A percentile compares a stretch with the other conserved stretches of the same genome.
Conservation (phyloP, 345 rosid species). For the Pistacia atlantica region DNA sequence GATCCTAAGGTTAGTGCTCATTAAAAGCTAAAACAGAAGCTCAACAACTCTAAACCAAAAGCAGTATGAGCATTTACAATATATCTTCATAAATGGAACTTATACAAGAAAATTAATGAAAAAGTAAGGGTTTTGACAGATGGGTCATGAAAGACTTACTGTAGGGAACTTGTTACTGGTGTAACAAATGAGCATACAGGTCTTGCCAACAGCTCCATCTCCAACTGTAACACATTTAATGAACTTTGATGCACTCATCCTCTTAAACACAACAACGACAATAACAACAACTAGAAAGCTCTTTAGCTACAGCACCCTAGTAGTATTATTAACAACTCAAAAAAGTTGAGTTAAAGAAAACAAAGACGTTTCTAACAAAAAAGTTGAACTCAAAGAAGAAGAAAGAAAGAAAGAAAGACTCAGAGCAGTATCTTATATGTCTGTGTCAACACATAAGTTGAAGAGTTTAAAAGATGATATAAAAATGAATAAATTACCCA, state of each 20-base stretch:
- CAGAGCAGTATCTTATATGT: slow-evolving; percentile 11
- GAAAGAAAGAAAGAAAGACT: slow-evolving; percentile 14
- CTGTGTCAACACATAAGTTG: background rate
- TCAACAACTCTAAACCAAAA: slow-evolving; percentile 7
- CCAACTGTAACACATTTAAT: slow-evolving; percentile 99
- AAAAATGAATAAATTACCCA: background rate
- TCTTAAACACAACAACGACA: slow-evolving; percentile 24
- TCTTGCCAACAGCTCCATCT: slow-evolving; percentile 99
- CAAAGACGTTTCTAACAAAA: slow-evolving; percentile 28
- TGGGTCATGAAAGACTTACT: slow-evolving; percentile 46
- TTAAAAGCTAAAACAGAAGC: background rate
- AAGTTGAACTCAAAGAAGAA: slow-evolving; percentile 22
- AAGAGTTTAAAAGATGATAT: background rate
- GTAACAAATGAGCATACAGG: slow-evolving; percentile 99
- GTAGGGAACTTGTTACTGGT: slow-evolving; percentile 99
- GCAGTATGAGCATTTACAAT: background rate
- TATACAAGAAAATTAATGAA: background rate
- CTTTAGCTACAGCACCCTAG: slow-evolving; percentile 15
- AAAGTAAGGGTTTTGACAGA: slow-evolving; percentile 6
- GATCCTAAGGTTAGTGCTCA: background rate
- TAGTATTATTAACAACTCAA: background rate
- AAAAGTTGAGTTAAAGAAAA: slow-evolving; percentile 21
- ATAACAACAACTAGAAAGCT: background rate
- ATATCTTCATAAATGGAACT: slow-evolving; percentile 1
- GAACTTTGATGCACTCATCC: slow-evolving; percentile 95